Evolutionary conservation across 148 eudicot species (phyloP), one percentile per base, ranked within the genome.

Genomic region (Chenopodium berlandieri): DNA sequence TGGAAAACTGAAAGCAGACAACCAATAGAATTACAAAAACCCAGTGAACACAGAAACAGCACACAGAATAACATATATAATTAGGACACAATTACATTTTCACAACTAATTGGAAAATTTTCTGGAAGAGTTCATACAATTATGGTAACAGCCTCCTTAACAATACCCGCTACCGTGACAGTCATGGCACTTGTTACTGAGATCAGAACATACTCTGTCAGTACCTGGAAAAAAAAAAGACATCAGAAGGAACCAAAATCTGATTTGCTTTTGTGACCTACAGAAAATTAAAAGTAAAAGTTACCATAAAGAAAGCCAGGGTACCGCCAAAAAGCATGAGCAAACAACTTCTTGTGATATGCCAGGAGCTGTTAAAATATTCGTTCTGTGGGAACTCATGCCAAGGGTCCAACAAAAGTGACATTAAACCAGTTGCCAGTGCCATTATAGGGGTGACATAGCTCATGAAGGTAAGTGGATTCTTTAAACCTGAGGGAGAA

Each of bases 181-280:
- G 99, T 96, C 75, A 96, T 94, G 73, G 99, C 99, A 90, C 99
- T 96, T 20, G 99, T 96, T 72, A 94, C 92, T 63, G 98, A 94
- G 74, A 96, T 88, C 73, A 96, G 93, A 74, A 96, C 88, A 84
- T 86, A 96, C 84, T 96, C 99, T 52, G 97, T 94, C 76, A 96
- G 85, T 40, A 96, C 99, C 98, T 96, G 91, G 83, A 88, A 78
- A 32, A 62, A 63, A 63, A 58, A 62, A 63, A 58, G 46, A 75
- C 9, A 70, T 79, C 25, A 73, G 25, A 84, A 44, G 34, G 64
- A 4, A 75, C 37, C 40, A n/a, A 19, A 25, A 72, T 46, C 47
- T 72, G 65, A 75, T 76, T 46, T 1, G 65, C 27, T 76, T 67
- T 17, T 56, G 54, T 13, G 14, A 48, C 40, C 40, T 37, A 5